A percentile compares a stretch with the other conserved stretches of the same genome.
phyloP scores from a whole-genome alignment of 176 grass and related monocot genomes.

The Oryza nivara region DNA sequence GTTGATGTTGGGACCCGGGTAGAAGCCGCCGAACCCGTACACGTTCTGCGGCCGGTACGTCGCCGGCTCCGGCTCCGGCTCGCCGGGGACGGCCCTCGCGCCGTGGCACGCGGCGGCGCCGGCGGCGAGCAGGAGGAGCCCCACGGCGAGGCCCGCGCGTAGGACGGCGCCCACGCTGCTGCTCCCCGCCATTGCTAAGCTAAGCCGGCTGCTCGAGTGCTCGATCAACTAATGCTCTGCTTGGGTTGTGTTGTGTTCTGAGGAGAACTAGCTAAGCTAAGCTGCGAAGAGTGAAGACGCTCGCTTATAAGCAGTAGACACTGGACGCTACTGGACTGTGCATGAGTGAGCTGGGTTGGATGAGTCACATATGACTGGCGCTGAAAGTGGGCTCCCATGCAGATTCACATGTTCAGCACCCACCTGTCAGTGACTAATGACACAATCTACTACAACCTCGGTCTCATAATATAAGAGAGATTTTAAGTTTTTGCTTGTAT shows the following conservation, averaged over 20 bases:
- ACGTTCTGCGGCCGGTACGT: conserved; percentile 53
- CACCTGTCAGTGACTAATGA: conserved; percentile 16
- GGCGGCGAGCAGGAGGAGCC: conserved; percentile 37
- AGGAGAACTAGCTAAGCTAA: too few species aligned
- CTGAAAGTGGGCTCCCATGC: background rate
- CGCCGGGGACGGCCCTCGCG: conserved; percentile 38
- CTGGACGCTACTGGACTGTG: background rate
- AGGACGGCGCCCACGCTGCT: background rate
- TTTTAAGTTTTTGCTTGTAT: too few species aligned
- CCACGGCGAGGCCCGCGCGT: conserved; percentile 10
- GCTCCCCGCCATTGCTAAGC: conserved; percentile 40
- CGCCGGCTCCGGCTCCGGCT: conserved; percentile 33
- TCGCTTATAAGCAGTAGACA: background rate
- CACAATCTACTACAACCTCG: background rate
- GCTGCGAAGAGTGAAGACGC: background rate
- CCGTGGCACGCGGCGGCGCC: conserved; percentile 29
- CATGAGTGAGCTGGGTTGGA: background rate
- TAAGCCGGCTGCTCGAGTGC: background rate
- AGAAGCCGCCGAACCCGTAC: conserved; percentile 58
- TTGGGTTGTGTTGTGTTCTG: background rate
- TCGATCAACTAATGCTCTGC: background rate
- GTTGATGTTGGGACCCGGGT: conserved; percentile 43
- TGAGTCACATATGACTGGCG: background rate
- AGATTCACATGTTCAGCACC: background rate
- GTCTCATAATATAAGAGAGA: too few species aligned